Base-by-base conservation (phyloP, 2,329 filamentous ascomycete species). In the Colletotrichum godetiae region DNA sequence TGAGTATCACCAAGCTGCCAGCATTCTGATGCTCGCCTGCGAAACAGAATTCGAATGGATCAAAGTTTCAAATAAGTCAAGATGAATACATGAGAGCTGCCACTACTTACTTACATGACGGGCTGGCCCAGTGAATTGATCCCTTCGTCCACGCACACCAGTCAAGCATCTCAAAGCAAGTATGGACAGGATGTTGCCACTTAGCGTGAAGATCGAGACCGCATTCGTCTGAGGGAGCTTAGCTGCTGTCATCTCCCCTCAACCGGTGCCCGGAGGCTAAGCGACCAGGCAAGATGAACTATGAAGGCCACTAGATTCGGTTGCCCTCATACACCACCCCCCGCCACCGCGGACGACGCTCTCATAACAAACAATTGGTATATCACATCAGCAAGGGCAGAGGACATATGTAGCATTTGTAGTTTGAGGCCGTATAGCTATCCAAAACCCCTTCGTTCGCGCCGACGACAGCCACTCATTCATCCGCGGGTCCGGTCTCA, bases 381-480 rank as follows among this genome's bases (percentile, higher is more conserved):
- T 15, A 1, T 2, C 11, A 0, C 29, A 13, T 10, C 13, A 22
- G 29, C 46, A 3, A 24, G 2, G 6, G 15, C 5, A 31, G 1
- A 11, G 15, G 4, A 72, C 33, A 2, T 56, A 55, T 3, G 56
- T 72, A 2, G 0, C 13, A 13, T 74, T 74, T 24, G 59, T 35
- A 1, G 72, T 72, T 2, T 58, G 69, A 2, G 56, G 69, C 1
- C 72, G 72, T 4, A 60, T 75, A 4, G 71, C 73, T 10, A 70
- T 75, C 4, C 4, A 74, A 79, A 5, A 15, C 52, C 37, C 78
- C 1, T 66, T 78, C 19, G 72, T 78, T 10, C 77, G 75, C 7
- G 78, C 76, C 2, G 77, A 77, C 19, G 77, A 76, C 4, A 75
- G 77, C 2, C 78, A 76, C 74, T 77, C 75, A 1, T 53, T 68